Base-by-base conservation (phyloP, 768 basidiomycete genomes). In the Phylloporus arenicola region DNA sequence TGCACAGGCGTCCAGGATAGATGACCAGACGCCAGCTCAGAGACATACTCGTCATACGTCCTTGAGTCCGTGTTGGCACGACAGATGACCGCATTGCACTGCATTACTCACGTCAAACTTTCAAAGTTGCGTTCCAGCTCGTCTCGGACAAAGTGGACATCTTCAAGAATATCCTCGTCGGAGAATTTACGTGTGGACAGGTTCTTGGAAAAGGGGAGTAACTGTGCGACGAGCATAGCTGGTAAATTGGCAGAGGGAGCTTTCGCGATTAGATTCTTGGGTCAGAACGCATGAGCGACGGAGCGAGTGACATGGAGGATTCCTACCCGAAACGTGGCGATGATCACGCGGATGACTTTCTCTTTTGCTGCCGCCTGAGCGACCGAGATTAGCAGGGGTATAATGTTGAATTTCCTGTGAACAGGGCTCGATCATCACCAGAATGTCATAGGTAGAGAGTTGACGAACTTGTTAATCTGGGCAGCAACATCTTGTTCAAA, bases 1-100 rank as follows among this genome's bases (percentile, higher is more conserved):
- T n/a, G 25, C 10, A 92, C 88, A 12, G 95, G 94, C 5, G 90
- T 84, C 96, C 96, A 98, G 6, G 91, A 88, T 22, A 98, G 71
- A 65, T 92, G 92, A 2, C 94, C 93, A 5, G 88, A 90, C 16
- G 82, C 74, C 27, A 99, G 72, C 66, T 98, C 95, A 0, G 92
- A 93, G 11, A 79, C 81, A 63, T 97, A 99, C 68, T 97, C 94
- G 64, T 98, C 96, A 65, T 89, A 99, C 1, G 92, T 99, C 51
- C 93, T 97, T 43, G 39, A 35, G 9, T 17, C 14, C 20, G 16
- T 17, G 20, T 62, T 33, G 60, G 41, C 12, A 46, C 27, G 29
- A 19, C 35, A 19, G 29, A 33, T 27, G 19, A 39, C 9, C 4
- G 12, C 2, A 13, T 27, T 22, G 17, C 22, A 22, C 2, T 4